phyloP scores from a whole-genome alignment of 768 basidiomycete species.

The Tylopilus sp. region DNA sequence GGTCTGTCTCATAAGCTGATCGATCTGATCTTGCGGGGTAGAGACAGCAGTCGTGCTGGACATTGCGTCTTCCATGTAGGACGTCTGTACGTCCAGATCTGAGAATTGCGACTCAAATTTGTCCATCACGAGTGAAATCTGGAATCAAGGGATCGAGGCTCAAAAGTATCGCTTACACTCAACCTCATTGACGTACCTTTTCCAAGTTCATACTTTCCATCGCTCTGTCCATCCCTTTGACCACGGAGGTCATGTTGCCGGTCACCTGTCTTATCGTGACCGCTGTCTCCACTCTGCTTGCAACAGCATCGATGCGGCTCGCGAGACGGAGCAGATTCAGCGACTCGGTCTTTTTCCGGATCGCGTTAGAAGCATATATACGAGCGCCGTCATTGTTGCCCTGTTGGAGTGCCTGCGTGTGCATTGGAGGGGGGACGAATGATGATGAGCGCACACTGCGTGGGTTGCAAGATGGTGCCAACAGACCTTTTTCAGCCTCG shows the following conservation, averaged over 20 bases:
- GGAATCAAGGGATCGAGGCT: background rate
- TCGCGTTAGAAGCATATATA: conserved; percentile 98
- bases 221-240: conserved; percentile 97
- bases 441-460: background rate
- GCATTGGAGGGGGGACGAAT: too few species aligned
- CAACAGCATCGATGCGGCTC: conserved; percentile 94
- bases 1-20: conserved; percentile 84
- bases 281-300: conserved; percentile 95
- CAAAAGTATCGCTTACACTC: background rate
- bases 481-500: conserved; percentile 87
- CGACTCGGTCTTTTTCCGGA: conserved; percentile 94
- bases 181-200: conserved; percentile 51
- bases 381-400: conserved; percentile 96
- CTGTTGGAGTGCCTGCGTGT: conserved; percentile 82
- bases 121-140: conserved; percentile 99
- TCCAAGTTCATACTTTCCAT: conserved; percentile 99
- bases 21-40: conserved; percentile 97
- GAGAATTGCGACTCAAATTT: conserved; percentile 97
- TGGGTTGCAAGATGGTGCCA: background rate
- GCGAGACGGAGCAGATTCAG: conserved; percentile 88
- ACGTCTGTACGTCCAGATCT: conserved; percentile 96
- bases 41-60: conserved; percentile 86
- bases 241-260: conserved; percentile 94
- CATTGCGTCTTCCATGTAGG: conserved; percentile 98
- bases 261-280: conserved; percentile 98